These are phyloP conservation scores for Prunus armeniaca DNA, from an alignment of 306 rosid species.

Conservation along the genomic window DNA sequence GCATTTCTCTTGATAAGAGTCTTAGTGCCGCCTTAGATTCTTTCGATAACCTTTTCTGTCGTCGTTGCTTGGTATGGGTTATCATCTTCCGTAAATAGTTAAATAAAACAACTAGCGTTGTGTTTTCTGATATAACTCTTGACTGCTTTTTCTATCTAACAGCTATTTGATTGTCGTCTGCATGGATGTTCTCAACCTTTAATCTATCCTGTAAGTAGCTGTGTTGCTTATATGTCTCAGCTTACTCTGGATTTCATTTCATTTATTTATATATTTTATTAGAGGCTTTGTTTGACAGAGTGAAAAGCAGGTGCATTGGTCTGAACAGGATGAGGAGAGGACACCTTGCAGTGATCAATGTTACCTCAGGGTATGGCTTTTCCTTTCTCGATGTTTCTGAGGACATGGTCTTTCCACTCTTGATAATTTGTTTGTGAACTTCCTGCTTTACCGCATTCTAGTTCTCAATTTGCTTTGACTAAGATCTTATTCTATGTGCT, in stretches of 20 bases:
- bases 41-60: slow-evolving; percentile 93
- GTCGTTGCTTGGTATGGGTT: slow-evolving; percentile 81
- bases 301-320: slow-evolving; percentile 73
- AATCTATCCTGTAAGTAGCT: slow-evolving; percentile 72
- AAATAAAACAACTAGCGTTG: slow-evolving; percentile 1
- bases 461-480: not conserved
- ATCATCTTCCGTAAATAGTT: slow-evolving; percentile 20
- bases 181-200: slow-evolving; percentile 89
- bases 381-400: slow-evolving; percentile 18
- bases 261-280: slow-evolving; percentile 31
- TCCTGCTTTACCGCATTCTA: not conserved
- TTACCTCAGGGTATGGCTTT: slow-evolving; percentile 67
- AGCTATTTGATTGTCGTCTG: slow-evolving; percentile 89
- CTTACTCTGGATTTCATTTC: slow-evolving; percentile 9
- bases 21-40: slow-evolving; percentile 86
- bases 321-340: slow-evolving; percentile 62
- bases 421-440: not conserved
- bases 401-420: not conserved
- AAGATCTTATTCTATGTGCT: not conserved
- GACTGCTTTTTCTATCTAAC: slow-evolving; percentile 42
- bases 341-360: slow-evolving; percentile 87
- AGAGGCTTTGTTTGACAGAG: slow-evolving; percentile 54
- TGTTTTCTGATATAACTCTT: slow-evolving; percentile 11
- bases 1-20: slow-evolving; percentile 68
- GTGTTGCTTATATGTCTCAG: slow-evolving; percentile 11